These are phyloP conservation scores for Ottelia alismoides DNA, from an alignment of 106 monocot species.

Conservation along the genomic window DNA sequence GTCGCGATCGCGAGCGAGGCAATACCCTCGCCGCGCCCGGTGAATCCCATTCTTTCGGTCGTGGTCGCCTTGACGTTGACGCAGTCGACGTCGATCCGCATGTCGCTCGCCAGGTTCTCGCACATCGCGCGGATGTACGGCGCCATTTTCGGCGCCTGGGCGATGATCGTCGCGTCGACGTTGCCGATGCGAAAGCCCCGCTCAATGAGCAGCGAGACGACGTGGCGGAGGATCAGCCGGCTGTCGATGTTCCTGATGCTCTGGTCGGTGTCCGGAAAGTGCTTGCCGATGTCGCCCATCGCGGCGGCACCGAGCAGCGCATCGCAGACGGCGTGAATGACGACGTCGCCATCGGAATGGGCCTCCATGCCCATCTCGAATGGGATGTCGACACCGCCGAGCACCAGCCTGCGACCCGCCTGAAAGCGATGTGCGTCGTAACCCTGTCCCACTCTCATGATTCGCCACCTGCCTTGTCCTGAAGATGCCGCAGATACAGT, in stretches of 20 bases:
- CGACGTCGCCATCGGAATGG: neutral
- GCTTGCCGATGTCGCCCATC: neutral
- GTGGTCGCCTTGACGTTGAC: neutral
- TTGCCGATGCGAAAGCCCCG: neutral
- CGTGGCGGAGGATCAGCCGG: neutral
- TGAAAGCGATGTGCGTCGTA: neutral
- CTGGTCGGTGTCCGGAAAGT: neutral
- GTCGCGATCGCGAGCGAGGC: neutral
- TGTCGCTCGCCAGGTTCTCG: neutral
- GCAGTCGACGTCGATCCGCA: neutral
- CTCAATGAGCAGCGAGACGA: neutral
- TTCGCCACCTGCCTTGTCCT: too few relatives aligned
- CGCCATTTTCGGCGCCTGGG: neutral
- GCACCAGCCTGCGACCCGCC: neutral
- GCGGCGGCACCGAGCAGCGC: neutral
- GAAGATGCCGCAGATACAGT: too few relatives aligned
- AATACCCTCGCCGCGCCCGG: neutral
- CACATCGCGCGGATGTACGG: neutral
- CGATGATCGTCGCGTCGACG: neutral
- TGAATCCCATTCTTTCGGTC: neutral
- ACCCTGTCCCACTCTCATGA: too few relatives aligned
- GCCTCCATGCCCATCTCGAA: neutral
- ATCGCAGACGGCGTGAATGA: neutral
- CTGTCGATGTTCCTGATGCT: neutral
- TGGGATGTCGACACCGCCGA: neutral